Percentiles rank a stretch among this genome's conserved stretches.
Evolutionary conservation across 2,329 filamentous ascomycete genomes (phyloP).

Genomic region (Rhynchosporium secalis): DNA sequence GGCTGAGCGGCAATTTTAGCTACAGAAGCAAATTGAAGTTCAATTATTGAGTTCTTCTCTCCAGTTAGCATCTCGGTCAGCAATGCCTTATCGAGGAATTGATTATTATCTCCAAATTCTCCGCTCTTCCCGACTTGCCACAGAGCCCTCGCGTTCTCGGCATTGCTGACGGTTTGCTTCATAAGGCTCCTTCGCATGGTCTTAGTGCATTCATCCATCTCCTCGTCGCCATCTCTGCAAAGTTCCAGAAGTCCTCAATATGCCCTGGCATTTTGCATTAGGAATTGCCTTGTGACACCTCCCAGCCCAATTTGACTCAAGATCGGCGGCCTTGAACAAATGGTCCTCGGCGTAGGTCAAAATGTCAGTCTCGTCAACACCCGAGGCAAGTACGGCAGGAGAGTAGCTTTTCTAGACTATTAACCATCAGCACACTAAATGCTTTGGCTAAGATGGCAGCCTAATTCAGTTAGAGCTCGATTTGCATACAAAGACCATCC

Average conservation of each 20-base stretch:
- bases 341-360: conserved; percentile 33
- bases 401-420: conserved; percentile 26
- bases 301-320: conserved; percentile 33
- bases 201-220: conserved; percentile 14
- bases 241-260: conserved; percentile 23
- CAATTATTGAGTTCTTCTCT: conserved; percentile 4
- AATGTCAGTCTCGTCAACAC: conserved; percentile 33
- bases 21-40: not conserved
- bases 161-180: conserved; percentile 21
- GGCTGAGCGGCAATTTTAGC: not conserved
- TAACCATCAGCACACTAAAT: not conserved
- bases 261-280: conserved; percentile 25
- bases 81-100: conserved; percentile 24
- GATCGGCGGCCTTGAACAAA: conserved; percentile 36
- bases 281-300: conserved; percentile 16
- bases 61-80: conserved; percentile 26
- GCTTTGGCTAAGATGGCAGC: not conserved
- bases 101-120: conserved; percentile 23
- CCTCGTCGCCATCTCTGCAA: not conserved
- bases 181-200: conserved; percentile 13
- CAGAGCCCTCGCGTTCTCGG: conserved; percentile 21
- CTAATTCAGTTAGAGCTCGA: not conserved
- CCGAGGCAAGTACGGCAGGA: conserved; percentile 24
- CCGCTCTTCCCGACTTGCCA: conserved; percentile 29
- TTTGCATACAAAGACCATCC: not conserved